Conservation (phyloP, 768 basidiomycete species). For the Filobasidium wieringae region DNA sequence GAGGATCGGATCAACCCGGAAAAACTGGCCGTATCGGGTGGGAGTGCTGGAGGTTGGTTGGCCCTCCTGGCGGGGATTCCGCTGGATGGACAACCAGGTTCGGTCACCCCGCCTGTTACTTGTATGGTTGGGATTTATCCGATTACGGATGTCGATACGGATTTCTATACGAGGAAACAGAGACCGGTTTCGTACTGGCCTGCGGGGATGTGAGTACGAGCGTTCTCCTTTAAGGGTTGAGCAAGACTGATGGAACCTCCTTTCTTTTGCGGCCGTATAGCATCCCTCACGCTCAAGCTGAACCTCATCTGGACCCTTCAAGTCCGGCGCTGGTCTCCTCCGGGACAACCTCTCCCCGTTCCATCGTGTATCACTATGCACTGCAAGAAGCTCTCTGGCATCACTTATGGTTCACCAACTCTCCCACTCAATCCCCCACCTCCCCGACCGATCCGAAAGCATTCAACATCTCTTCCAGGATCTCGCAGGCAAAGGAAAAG, state of each 20-base stretch:
- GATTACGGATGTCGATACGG: conserved; percentile 1
- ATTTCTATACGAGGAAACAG: conserved; percentile 1
- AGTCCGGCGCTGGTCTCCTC: not conserved
- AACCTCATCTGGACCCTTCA: not conserved
- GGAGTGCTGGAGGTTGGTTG: conserved; percentile 4
- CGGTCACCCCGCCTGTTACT: not conserved
- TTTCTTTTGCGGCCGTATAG: not conserved
- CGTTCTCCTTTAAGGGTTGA: not conserved
- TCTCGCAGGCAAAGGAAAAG: not conserved
- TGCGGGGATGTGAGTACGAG: not conserved
- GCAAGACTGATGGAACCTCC: not conserved
- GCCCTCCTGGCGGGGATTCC: conserved; percentile 2
- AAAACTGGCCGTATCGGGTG: not conserved
- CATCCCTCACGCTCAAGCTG: not conserved
- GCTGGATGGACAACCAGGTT: not conserved
- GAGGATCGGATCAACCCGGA: not conserved
- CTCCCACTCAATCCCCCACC: not conserved
- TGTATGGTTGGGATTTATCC: not conserved
- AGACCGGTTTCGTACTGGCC: conserved; percentile 1
- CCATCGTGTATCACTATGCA: conserved; percentile 3
- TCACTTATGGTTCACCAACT: not conserved
- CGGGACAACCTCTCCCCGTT: not conserved
- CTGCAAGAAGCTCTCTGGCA: conserved; percentile 4
- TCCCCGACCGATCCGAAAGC: not conserved
- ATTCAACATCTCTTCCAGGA: not conserved